Evolutionary conservation across 140 eudicot species (phyloP).

Genomic region (Senecio squalidus): DNA sequence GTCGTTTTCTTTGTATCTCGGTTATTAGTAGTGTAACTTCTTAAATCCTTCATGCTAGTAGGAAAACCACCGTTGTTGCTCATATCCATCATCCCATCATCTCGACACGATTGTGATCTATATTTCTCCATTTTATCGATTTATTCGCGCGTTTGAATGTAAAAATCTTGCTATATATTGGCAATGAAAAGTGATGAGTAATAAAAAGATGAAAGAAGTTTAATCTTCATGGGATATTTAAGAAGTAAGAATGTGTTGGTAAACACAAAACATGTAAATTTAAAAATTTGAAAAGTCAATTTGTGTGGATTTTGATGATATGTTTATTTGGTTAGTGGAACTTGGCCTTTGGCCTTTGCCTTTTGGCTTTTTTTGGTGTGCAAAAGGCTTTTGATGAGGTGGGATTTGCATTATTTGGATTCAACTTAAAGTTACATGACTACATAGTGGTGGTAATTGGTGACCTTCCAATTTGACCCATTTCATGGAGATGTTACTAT

Average conservation of each 20-base stretch:
- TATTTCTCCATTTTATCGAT: slow-evolving; percentile 15
- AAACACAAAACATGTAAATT: neutral
- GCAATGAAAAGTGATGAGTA: slow-evolving; percentile 8
- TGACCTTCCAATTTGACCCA: slow-evolving; percentile 14
- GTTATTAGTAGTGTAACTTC: slow-evolving; percentile 3
- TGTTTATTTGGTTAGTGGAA: slow-evolving; percentile 17
- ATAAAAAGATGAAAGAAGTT: neutral
- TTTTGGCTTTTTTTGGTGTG: slow-evolving; percentile 21
- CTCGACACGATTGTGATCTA: slow-evolving; percentile 14
- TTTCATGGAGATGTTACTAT: neutral
- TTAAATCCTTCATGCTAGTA: slow-evolving; percentile 1
- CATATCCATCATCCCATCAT: neutral
- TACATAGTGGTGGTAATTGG: slow-evolving; percentile 7
- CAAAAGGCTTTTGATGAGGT: slow-evolving; percentile 19
- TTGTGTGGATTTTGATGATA: slow-evolving; percentile 12
- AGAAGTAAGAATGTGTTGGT: slow-evolving; percentile 5
- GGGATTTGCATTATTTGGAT: slow-evolving; percentile 8
- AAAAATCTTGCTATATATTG: slow-evolving; percentile 10
- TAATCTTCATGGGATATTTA: slow-evolving; percentile 5
- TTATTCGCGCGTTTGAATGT: neutral
- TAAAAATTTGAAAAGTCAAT: slow-evolving; percentile 10
- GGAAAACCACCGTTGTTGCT: neutral
- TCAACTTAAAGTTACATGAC: slow-evolving; percentile 20
- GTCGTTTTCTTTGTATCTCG: neutral
- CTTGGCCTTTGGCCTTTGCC: slow-evolving; percentile 24